Evolutionary conservation across 2,329 filamentous ascomycete genomes (phyloP).

Genomic region (Grosmannia serpens): DNA sequence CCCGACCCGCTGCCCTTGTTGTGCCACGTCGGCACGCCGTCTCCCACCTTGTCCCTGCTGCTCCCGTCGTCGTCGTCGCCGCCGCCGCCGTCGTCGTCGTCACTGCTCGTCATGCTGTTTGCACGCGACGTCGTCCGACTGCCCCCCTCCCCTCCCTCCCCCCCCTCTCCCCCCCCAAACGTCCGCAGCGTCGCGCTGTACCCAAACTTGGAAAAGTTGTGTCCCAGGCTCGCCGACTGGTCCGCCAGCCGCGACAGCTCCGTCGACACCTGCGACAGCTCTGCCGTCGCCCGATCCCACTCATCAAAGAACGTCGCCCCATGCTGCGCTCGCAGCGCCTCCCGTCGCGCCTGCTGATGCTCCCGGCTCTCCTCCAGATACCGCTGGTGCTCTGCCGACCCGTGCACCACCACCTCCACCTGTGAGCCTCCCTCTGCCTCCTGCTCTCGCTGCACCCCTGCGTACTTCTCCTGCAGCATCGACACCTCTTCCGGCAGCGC

Average conservation of each 20-base stretch:
- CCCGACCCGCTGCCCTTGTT: slow-evolving; percentile 25
- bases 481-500: slow-evolving; percentile 43
- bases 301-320: slow-evolving; percentile 37
- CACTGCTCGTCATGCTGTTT: slow-evolving; percentile 16
- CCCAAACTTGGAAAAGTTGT: slow-evolving; percentile 52
- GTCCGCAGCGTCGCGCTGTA: slow-evolving; percentile 47
- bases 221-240: slow-evolving; percentile 36
- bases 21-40: slow-evolving; percentile 9
- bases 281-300: slow-evolving; percentile 41
- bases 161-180: slow-evolving; percentile 20
- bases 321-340: slow-evolving; percentile 34
- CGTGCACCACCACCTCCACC: slow-evolving; percentile 47
- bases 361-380: slow-evolving; percentile 38
- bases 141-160: not conserved
- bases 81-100: slow-evolving; percentile 10
- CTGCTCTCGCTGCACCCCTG: slow-evolving; percentile 16
- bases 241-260: slow-evolving; percentile 44
- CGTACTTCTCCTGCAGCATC: slow-evolving; percentile 32
- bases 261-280: slow-evolving; percentile 37
- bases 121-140: not conserved
- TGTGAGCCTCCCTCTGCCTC: slow-evolving; percentile 15
- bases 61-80: slow-evolving; percentile 11
- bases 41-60: not conserved
- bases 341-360: slow-evolving; percentile 38
- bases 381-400: slow-evolving; percentile 33